A percentile compares a stretch with the other conserved stretches of the same genome.
Evolutionary conservation across 2,329 filamentous ascomycete genomes (phyloP).

Genomic region (Chaetomiaceae sp.): DNA sequence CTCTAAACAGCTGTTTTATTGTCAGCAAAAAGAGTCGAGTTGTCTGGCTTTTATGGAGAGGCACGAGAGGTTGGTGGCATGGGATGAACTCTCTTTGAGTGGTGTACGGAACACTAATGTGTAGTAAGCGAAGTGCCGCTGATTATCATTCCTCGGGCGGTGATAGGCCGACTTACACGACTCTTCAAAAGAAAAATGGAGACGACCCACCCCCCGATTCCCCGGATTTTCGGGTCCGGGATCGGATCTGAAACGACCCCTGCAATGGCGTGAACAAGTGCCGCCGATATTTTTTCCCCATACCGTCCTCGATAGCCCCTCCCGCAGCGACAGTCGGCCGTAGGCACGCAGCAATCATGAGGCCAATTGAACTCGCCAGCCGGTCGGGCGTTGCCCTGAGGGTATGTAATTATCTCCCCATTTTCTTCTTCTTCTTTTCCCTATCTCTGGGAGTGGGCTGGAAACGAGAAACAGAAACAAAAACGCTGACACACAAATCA

Average conservation of each 20-base stretch:
- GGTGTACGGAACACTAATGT: too few species aligned
- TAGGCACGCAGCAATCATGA: slow-evolving; percentile 34
- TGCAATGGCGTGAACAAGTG: slow-evolving; percentile 14
- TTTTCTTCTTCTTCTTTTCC: too few species aligned
- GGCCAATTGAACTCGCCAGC: slow-evolving; percentile 47
- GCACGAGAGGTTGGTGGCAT: too few species aligned
- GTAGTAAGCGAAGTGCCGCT: too few species aligned
- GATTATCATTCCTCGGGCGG: slow-evolving; percentile 1
- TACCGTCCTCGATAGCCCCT: slow-evolving; percentile 7
- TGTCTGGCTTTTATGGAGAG: too few species aligned
- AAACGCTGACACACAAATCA: slow-evolving; percentile 5
- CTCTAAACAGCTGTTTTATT: too few species aligned
- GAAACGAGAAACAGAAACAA: too few species aligned
- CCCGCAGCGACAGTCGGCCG: slow-evolving; percentile 13
- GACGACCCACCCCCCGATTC: not conserved
- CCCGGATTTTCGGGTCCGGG: slow-evolving; percentile 13
- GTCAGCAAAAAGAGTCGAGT: too few species aligned
- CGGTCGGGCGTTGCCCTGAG: slow-evolving; percentile 45
- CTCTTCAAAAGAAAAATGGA: not conserved
- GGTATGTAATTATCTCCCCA: slow-evolving; percentile 34
- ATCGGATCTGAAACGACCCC: slow-evolving; percentile 12
- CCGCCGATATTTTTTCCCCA: slow-evolving; percentile 15
- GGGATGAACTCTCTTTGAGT: too few species aligned
- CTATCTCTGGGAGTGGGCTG: too few species aligned
- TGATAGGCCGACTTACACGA: slow-evolving; percentile 4